Percentiles rank a stretch among this genome's conserved stretches.
phyloP scores from a whole-genome alignment of 495 filamentous ascomycete genomes.

The Beverwykella pulmonaria region DNA sequence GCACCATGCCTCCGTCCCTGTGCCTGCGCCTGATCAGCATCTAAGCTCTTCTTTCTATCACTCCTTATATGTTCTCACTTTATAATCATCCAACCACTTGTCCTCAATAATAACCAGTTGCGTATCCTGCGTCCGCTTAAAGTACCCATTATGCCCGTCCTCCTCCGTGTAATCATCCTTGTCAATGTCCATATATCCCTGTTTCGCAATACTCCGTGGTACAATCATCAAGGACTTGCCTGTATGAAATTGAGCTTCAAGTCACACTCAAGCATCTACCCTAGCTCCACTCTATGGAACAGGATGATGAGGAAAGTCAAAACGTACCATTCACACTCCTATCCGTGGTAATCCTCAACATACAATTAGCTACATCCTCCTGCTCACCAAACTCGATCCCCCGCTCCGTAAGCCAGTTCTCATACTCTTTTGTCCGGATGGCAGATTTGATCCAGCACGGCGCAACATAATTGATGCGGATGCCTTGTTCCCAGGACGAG shows the following conservation, averaged over 20 bases:
- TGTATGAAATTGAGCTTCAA: too few species aligned
- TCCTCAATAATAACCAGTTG: slow-evolving; percentile 7
- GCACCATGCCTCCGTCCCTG: background rate
- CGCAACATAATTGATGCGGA: slow-evolving; percentile 12
- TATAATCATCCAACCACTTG: slow-evolving; percentile 15
- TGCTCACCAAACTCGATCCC: slow-evolving; percentile 11
- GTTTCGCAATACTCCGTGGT: background rate
- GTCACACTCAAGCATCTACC: too few species aligned
- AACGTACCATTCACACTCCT: slow-evolving; percentile 1
- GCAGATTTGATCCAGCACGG: slow-evolving; percentile 13
- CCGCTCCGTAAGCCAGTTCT: slow-evolving; percentile 1
- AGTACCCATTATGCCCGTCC: background rate
- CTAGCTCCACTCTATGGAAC: too few species aligned
- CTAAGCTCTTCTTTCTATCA: background rate
- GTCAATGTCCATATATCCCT: slow-evolving; percentile 2
- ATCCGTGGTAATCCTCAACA: slow-evolving; percentile 1
- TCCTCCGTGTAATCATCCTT: slow-evolving; percentile 11
- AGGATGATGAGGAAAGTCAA: background rate
- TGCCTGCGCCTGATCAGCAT: background rate
- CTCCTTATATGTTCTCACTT: slow-evolving; percentile 11
- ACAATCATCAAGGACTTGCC: slow-evolving; percentile 2
- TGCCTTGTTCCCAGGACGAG: slow-evolving; percentile 9
- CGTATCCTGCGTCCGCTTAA: slow-evolving; percentile 6
- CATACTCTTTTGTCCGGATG: slow-evolving; percentile 4
- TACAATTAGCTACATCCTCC: slow-evolving; percentile 5